A percentile compares a stretch with the other conserved stretches of the same genome.
Evolutionary conservation across 2,329 filamentous ascomycete species (phyloP).

Genomic region (Arthroderma uncinatum): DNA sequence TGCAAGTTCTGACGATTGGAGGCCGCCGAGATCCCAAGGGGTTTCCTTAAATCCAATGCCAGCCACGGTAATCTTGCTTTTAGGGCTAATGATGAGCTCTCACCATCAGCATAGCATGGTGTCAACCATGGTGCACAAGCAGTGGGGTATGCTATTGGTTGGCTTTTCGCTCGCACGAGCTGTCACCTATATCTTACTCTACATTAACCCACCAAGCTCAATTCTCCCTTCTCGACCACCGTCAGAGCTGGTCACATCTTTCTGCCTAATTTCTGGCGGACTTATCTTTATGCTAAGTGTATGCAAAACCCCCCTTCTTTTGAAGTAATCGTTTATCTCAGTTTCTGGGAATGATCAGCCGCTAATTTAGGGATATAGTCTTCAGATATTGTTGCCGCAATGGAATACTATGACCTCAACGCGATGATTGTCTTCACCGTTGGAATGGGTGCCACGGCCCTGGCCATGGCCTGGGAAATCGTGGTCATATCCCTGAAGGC

Average conservation of each 20-base stretch:
- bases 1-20: slow-evolving; percentile 41
- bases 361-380: slow-evolving; percentile 40
- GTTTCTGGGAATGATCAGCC: not conserved
- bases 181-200: slow-evolving; percentile 69
- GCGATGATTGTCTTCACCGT: slow-evolving; percentile 92
- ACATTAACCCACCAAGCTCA: slow-evolving; percentile 68
- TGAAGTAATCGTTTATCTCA: not conserved
- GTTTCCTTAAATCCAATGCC: slow-evolving; percentile 83
- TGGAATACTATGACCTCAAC: slow-evolving; percentile 66
- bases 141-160: slow-evolving; percentile 80
- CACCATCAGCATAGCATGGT: slow-evolving; percentile 77
- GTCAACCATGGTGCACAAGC: slow-evolving; percentile 82
- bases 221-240: slow-evolving; percentile 74
- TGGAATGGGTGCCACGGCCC: slow-evolving; percentile 67
- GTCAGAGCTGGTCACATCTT: slow-evolving; percentile 75
- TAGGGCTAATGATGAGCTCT: slow-evolving; percentile 91
- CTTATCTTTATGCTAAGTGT: slow-evolving; percentile 87
- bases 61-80: slow-evolving; percentile 69
- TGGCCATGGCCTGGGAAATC: slow-evolving; percentile 78
- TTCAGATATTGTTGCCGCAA: slow-evolving; percentile 62
- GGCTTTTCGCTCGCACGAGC: slow-evolving; percentile 68
- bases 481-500: slow-evolving; percentile 73
- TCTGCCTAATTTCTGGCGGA: slow-evolving; percentile 78
- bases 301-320: slow-evolving; percentile 31
- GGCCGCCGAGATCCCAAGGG: slow-evolving; percentile 54